These are phyloP conservation scores for Pilobolus umbonatus DNA, from an alignment of 192 early-diverging fungal species.

Conservation along the genomic window DNA sequence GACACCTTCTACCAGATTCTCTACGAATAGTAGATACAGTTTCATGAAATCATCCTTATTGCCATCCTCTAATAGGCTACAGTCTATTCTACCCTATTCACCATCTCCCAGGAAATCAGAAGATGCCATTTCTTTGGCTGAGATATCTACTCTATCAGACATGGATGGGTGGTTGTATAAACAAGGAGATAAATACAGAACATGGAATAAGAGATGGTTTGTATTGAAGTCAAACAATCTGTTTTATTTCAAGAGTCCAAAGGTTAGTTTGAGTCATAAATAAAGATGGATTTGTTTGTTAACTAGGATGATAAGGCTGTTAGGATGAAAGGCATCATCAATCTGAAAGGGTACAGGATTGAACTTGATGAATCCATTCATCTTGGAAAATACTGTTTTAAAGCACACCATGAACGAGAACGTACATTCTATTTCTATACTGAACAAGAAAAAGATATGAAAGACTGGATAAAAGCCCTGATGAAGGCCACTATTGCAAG, in stretches of 20 bases:
- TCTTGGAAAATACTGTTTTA: conserved; percentile 58
- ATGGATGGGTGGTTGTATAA: conserved; percentile 54
- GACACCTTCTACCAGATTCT: too few relatives aligned
- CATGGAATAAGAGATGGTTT: conserved; percentile 57
- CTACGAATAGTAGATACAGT: not conserved
- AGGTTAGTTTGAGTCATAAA: not conserved
- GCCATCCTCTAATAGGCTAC: not conserved
- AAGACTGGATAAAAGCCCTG: conserved; percentile 53
- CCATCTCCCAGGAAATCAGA: not conserved
- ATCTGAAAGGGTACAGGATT: conserved; percentile 51
- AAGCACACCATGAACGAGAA: conserved; percentile 48
- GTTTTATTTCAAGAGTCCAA: conserved; percentile 52
- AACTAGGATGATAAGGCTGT: conserved; percentile 14
- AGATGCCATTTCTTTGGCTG: not conserved
- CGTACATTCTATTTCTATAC: conserved; percentile 54
- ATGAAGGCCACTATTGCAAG: conserved; percentile 60
- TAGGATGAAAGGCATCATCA: conserved; percentile 50
- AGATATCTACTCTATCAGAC: conserved; percentile 28
- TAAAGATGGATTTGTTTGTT: not conserved
- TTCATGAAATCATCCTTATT: conserved; percentile 6
- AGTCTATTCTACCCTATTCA: conserved; percentile 3
- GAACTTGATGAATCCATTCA: conserved; percentile 50
- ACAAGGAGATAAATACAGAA: conserved; percentile 51
- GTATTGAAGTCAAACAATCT: conserved; percentile 49
- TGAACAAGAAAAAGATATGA: conserved; percentile 44